Evolutionary conservation across 805 yeast genomes (phyloP), one percentile per base, ranked within the genome.

Genomic region (Sugiyamaella qingdaonensis): DNA sequence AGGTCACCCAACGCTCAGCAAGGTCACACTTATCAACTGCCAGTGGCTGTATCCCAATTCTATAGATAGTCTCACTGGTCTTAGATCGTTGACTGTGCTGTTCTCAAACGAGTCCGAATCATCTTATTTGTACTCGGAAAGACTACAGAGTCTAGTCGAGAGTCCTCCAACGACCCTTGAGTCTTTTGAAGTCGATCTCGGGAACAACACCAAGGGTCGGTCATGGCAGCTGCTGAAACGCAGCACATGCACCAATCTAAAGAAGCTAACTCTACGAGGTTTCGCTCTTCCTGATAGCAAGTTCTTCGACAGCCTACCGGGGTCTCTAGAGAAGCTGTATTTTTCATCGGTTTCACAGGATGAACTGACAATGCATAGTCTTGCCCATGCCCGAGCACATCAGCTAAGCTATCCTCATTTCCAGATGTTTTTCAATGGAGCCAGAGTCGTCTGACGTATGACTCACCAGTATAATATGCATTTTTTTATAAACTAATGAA

Each of bases 21-120:
- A n/a, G 10, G 24, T 42, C 16, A 16, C 39, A 5, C 48, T 49
- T 19, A 34, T 31, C 14, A 42, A 49, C 24, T 49, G 53, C 27
- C 27, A n/a, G 13, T 49, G 53, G 53, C 36, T 37, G 29, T 49
- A 49, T 33, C 53, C 53, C n/a, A 48, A 32, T 18, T 34, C 37
- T n/a, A 19, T 48, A 10, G 51, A 48, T 48, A 21, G 27, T 18
- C 45, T 48, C 11, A 19, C 19, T 35, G 37, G 43, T 7, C 13
- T 39, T 11, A 21, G 13, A 9, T n/a, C 13, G 7, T 16, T 39
- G 43, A 19, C 43, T 13, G 24, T 39, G 24, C 21, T 39, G 24
- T 39, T 39, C 19, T 39, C 24, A 14, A 39, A 16, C 43, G 19
- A 16, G 21, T 13, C 43, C 2, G 43, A 39, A 21, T 10, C 13